Conservation (phyloP, 2,329 filamentous ascomycete species). For the Exophiala alcalophila region DNA sequence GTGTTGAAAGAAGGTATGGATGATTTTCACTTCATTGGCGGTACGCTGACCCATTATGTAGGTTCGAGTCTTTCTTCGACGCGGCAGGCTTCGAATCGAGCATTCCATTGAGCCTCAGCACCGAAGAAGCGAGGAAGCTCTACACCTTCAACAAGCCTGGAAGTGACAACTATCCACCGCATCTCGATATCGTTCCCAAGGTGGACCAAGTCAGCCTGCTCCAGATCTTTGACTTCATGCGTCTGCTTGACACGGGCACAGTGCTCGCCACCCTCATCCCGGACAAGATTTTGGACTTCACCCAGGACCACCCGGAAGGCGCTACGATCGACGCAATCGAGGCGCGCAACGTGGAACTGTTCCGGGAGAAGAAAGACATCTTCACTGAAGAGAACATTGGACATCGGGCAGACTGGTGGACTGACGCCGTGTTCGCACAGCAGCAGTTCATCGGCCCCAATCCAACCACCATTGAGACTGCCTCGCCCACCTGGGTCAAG, state of each 20-base stretch:
- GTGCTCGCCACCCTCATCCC: slow-evolving; percentile 10
- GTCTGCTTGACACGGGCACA: slow-evolving; percentile 16
- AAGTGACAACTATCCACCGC: slow-evolving; percentile 23
- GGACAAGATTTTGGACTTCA: slow-evolving; percentile 9
- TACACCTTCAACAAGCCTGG: slow-evolving; percentile 15
- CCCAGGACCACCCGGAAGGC: slow-evolving; percentile 14
- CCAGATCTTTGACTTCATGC: slow-evolving; percentile 12
- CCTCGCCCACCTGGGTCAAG: slow-evolving; percentile 35
- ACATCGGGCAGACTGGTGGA: slow-evolving; percentile 42
- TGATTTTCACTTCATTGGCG: neutral
- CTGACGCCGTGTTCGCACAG: slow-evolving; percentile 46
- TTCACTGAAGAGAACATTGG: slow-evolving; percentile 32
- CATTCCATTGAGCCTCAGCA: slow-evolving; percentile 3
- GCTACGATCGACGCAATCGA: slow-evolving; percentile 20
- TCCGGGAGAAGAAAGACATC: slow-evolving; percentile 39
- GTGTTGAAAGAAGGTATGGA: slow-evolving; percentile 8
- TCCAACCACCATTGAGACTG: slow-evolving; percentile 48
- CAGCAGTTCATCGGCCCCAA: slow-evolving; percentile 47
- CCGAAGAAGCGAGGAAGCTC: slow-evolving; percentile 10
- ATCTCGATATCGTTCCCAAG: slow-evolving; percentile 18
- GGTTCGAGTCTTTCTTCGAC: slow-evolving; percentile 15
- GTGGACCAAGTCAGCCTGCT: slow-evolving; percentile 17
- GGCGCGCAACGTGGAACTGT: slow-evolving; percentile 38
- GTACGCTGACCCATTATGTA: too few species aligned
- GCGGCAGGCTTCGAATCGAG: slow-evolving; percentile 12